Percentiles rank a stretch among this genome's conserved stretches.
Conservation (phyloP, 768 basidiomycete genomes). For the Pleurotus giganteus region DNA sequence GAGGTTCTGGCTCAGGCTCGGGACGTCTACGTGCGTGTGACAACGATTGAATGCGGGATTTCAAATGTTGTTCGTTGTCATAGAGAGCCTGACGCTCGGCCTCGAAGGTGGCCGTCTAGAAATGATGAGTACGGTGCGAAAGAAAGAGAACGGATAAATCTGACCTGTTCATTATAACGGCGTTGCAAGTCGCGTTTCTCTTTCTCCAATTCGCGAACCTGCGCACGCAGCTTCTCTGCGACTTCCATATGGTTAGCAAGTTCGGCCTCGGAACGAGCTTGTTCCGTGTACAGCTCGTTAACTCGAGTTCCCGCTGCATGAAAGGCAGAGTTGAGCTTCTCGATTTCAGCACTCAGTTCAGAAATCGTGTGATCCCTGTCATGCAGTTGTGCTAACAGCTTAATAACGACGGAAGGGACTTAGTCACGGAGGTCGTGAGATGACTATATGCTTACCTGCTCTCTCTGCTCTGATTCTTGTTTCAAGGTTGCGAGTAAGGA, state of each 20-base stretch:
- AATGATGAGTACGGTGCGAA: slow-evolving; percentile 9
- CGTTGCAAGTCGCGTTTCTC: slow-evolving; percentile 82
- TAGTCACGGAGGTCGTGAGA: slow-evolving; percentile 8
- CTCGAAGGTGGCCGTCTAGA: slow-evolving; percentile 82
- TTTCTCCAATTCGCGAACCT: slow-evolving; percentile 84
- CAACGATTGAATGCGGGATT: slow-evolving; percentile 84
- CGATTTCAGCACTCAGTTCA: slow-evolving; percentile 61
- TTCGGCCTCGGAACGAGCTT: slow-evolving; percentile 78
- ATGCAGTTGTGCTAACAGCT: slow-evolving; percentile 79
- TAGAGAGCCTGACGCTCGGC: slow-evolving; percentile 91
- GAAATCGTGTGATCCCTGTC: slow-evolving; percentile 73
- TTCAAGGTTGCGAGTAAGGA: slow-evolving; percentile 61
- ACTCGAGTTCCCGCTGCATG: slow-evolving; percentile 69
- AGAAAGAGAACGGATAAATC: slow-evolving; percentile 14
- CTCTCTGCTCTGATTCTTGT: slow-evolving; percentile 79
- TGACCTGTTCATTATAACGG: slow-evolving; percentile 86
- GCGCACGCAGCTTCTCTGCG: slow-evolving; percentile 74
- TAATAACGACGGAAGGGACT: slow-evolving; percentile 10
- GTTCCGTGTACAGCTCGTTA: slow-evolving; percentile 78
- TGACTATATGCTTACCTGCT: slow-evolving; percentile 51
- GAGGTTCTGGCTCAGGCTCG: slow-evolving; percentile 26
- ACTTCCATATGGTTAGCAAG: slow-evolving; percentile 81
- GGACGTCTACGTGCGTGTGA: slow-evolving; percentile 61
- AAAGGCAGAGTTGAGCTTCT: slow-evolving; percentile 60
- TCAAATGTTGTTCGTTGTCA: slow-evolving; percentile 91